Conservation (phyloP, 1,284 basidiomycete genomes). For the Apiotrichum veenhuisii region DNA sequence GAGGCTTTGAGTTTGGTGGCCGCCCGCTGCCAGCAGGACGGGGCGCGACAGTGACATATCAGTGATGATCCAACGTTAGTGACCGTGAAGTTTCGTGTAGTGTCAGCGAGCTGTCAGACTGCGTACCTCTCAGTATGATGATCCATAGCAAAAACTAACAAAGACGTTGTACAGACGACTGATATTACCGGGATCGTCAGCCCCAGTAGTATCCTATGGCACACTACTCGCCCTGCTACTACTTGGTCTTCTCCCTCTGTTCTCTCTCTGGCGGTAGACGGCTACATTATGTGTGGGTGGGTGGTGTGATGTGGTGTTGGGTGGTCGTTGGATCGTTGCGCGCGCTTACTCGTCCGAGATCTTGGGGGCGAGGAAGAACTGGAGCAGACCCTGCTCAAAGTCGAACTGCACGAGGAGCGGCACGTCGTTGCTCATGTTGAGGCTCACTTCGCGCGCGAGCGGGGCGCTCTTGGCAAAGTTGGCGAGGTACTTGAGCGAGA, state of each 20-base stretch:
- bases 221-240: not conserved
- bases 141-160: conserved; percentile 7
- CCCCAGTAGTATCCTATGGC: conserved; percentile 1
- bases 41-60: too few species aligned
- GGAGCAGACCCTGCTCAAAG: conserved; percentile 49
- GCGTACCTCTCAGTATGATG: not conserved
- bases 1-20: too few species aligned
- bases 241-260: not conserved
- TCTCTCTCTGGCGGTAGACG: not conserved
- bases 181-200: not conserved
- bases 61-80: too few species aligned
- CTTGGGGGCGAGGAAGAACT: conserved; percentile 50
- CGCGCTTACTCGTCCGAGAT: conserved; percentile 20
- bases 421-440: conserved; percentile 88
- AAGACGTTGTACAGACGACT: conserved; percentile 6
- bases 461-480: conserved; percentile 93
- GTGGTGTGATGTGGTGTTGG: not conserved
- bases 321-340: not conserved
- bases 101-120: too few species aligned
- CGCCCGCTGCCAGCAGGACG: too few species aligned
- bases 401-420: conserved; percentile 69
- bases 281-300: not conserved
- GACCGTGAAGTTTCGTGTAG: too few species aligned
- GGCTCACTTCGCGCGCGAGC: conserved; percentile 66
- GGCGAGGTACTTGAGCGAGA: conserved; percentile 94